Base-by-base conservation (phyloP, 164 flowering plant species). In the Stephania yunnanensis region DNA sequence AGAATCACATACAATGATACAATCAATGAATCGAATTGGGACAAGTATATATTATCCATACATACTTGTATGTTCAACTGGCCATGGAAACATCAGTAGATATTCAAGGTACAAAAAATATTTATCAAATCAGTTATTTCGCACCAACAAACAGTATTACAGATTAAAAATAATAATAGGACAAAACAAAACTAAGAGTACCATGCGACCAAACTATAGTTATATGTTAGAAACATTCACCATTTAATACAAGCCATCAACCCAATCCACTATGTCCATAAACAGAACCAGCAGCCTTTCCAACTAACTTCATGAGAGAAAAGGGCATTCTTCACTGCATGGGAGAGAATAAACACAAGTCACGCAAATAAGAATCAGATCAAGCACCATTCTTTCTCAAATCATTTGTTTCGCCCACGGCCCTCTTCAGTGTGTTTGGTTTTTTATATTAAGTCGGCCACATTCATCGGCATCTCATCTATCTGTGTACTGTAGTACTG, bases 381-480 rank as follows among this genome's bases (percentile, higher is more conserved):
- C 20, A 58, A 48, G 46, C 70, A 68, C 44, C 70, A 68, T 68
- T 42, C 44, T 42, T 31, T 17, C 70, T 29, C 42, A 30, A 68
- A 36, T 30, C 70, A 13, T 68, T 29, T 68, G 70, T 31, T 31
- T 22, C 31, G 6, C 68, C 3, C 22, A 22, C 19, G 10, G 30
- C 45, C 6, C 20, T 30, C 22, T 68, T 61, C 20, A 61, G 29
- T 20, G 7, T 10, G 66, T 5, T 36, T 4, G 53, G 7, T 10
- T 68, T 91, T 80, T 91, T 80, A 94, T 65, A 95, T 88, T 58
- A 95, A 81, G 85, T 93, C 99, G 50, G 93, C 98, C 45, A 95
- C 95, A 78, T 95, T 93, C 99, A 93, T 93, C 8, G 99, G 99
- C 99, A 95, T 93, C 80, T 95, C 99, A 75, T 95, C 98, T 46